Percentiles rank a stretch among this genome's conserved stretches.
phyloP scores from a whole-genome alignment of 306 rosid species.

The Trichosanthes cucumerina region DNA sequence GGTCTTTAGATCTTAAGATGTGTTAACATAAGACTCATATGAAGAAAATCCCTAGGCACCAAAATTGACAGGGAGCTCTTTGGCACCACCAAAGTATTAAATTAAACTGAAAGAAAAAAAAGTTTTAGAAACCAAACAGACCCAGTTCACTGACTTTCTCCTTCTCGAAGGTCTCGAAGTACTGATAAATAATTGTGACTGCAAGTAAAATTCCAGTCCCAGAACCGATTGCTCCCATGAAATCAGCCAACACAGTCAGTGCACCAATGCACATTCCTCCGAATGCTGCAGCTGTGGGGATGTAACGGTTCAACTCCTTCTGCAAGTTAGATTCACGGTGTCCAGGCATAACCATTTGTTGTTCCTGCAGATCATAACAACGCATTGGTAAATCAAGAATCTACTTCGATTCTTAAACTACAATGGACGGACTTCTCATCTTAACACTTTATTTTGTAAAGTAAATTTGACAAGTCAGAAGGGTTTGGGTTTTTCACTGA shows the following conservation, averaged over 20 bases:
- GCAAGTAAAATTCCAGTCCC: conserved; percentile 93
- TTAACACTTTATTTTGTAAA: background rate
- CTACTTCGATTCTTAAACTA: background rate
- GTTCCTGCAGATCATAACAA: conserved; percentile 47
- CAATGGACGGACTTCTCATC: background rate
- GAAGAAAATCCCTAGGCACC: conserved; percentile 8
- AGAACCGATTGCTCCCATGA: conserved; percentile 96
- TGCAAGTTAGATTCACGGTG: conserved; percentile 91
- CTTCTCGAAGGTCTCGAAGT: conserved; percentile 94
- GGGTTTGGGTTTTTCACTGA: background rate
- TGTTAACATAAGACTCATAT: background rate
- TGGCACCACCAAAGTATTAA: conserved; percentile 3
- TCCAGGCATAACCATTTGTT: conserved; percentile 99
- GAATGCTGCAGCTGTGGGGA: conserved; percentile 92
- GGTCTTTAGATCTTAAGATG: background rate
- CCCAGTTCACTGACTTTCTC: conserved; percentile 93
- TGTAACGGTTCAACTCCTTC: conserved; percentile 87
- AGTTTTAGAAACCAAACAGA: conserved; percentile 71
- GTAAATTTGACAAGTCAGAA: background rate
- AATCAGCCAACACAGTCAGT: conserved; percentile 82
- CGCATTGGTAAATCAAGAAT: background rate
- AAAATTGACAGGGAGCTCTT: conserved; percentile 12
- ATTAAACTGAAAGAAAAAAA: background rate
- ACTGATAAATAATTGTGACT: conserved; percentile 85
- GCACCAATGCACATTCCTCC: conserved; percentile 97